Percentiles rank a stretch among this genome's conserved stretches.
Conservation (phyloP, 495 filamentous ascomycete species). For the Aspergillus hancockii region DNA sequence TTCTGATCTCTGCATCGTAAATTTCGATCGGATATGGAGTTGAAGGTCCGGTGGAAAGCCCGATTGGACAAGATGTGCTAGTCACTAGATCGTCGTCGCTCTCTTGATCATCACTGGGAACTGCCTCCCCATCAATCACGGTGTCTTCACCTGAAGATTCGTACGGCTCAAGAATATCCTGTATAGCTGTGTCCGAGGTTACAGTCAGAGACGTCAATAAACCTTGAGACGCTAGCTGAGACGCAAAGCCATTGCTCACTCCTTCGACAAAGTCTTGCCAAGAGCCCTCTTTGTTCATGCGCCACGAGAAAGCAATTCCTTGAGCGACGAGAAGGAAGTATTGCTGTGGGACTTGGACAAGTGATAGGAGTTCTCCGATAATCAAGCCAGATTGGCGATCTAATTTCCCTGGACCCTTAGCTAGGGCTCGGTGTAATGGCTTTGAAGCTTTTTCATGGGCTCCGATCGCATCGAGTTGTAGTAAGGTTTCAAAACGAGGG, state of each 20-base stretch:
- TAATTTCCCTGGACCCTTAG: constrained; percentile 5
- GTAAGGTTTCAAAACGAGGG: constrained; percentile 22
- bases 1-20: constrained; percentile 2
- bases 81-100: neutral
- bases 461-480: constrained; percentile 28
- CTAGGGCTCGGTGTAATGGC: constrained; percentile 9
- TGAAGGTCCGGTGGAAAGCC: neutral
- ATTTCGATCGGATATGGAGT: neutral
- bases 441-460: neutral
- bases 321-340: constrained; percentile 9
- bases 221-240: neutral
- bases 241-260: constrained; percentile 14
- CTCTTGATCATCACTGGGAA: neutral
- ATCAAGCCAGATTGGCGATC: constrained; percentile 15
- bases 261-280: constrained; percentile 20
- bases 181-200: neutral
- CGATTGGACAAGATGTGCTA: neutral
- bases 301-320: constrained; percentile 23
- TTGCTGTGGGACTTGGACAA: constrained; percentile 12
- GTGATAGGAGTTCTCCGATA: constrained; percentile 21
- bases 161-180: neutral
- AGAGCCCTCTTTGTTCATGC: constrained; percentile 11
- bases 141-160: constrained; percentile 8
- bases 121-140: neutral
- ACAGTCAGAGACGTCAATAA: neutral